Conservation (phyloP, 768 basidiomycete genomes). For the Suillus fuscotomentosus region DNA sequence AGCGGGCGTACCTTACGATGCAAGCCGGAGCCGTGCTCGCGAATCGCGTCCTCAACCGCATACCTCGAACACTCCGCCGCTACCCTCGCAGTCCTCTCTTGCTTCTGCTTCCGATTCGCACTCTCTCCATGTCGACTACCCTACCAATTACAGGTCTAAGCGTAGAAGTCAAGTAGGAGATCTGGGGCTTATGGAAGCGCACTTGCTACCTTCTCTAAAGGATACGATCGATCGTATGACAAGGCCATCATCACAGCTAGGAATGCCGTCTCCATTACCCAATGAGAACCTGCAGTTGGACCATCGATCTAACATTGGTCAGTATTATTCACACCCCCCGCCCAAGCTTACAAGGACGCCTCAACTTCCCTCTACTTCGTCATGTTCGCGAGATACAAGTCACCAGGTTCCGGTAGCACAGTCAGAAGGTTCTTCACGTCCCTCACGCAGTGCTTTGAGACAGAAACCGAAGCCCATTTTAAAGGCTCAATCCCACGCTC, state of each 20-base stretch:
- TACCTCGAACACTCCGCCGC: background rate
- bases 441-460: background rate
- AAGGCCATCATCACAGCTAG: constrained; percentile 39
- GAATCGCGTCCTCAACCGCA: background rate
- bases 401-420: background rate
- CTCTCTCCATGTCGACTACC: background rate
- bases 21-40: constrained; percentile 1
- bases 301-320: background rate
- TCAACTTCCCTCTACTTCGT: background rate
- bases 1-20: constrained; percentile 35
- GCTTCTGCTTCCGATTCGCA: constrained; percentile 14
- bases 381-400: background rate
- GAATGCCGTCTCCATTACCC: constrained; percentile 9
- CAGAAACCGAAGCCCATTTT: background rate
- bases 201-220: constrained; percentile 65
- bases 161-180: constrained; percentile 46
- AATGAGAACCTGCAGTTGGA: constrained; percentile 8
- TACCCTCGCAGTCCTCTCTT: constrained; percentile 10
- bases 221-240: constrained; percentile 81
- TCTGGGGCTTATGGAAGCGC: constrained; percentile 59
- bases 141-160: constrained; percentile 5
- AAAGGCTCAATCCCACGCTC: background rate
- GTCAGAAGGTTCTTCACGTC: background rate
- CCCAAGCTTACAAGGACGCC: constrained; percentile 5
- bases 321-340: background rate